Evolutionary conservation across 2,329 filamentous ascomycete genomes (phyloP), one percentile per base, ranked within the genome.

Genomic region (Ophioceras dolichostomum): DNA sequence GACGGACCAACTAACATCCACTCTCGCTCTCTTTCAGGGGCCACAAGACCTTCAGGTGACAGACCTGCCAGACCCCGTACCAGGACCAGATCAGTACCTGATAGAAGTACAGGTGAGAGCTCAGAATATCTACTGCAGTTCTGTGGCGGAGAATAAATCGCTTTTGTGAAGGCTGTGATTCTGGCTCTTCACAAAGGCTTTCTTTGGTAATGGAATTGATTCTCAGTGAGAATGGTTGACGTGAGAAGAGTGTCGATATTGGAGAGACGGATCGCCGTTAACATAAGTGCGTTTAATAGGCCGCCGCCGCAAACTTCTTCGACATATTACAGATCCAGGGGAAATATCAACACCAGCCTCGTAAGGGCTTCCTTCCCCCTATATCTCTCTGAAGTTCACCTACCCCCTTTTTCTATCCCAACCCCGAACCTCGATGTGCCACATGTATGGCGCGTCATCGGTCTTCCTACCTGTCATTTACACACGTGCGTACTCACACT

Each of bases 241-340:
- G 22, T 26, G 22, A 26, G 22, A 12, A 26, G 7, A 12, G 22
- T 8, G 12, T 12, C 12, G 8, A 26, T 12, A 26, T n/a, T n/a
- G n/a, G n/a, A n/a, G n/a, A n/a, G n/a, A 26, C 22, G 7, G 7
- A 26, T 12, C 22, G 22, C 22, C 8, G 12, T 12, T 26, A 8
- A 26, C 12, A 26, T 26, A 26, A n/a, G n/a, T 12, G 12, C 22
- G 12, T 26, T 7, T 7, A 7, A 26, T 8, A 36, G 59, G 85
- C 89, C 33, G 73, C 83, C 1, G 89, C 86, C 16, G 84, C 85
- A 51, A 96, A 96, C 64, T 96, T 96, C 72, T 96, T 95, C 66
- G 89, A 96, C 57, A 82, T 94, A 40, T 76, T 96, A 38, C 89
- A 96, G 55, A 86, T 95, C 53, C 81, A 86, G 53, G 89, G 89